Percentiles rank a stretch among this genome's conserved stretches.
Evolutionary conservation across 495 filamentous ascomycete genomes (phyloP).

Genomic region (Daldinia decipiens): DNA sequence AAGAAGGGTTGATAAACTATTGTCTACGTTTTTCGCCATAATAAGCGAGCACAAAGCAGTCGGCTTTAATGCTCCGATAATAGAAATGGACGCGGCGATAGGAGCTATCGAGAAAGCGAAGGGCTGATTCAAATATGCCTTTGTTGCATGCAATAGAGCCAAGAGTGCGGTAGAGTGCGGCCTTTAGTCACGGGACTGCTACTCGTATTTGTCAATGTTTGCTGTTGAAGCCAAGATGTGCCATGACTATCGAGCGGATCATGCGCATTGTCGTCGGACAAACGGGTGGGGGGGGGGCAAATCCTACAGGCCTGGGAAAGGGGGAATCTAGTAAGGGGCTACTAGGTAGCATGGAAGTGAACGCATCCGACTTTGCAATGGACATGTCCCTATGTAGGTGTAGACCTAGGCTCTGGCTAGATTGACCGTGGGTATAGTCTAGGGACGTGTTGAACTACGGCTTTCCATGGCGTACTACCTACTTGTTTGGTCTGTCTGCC

Average conservation of each 20-base stretch:
- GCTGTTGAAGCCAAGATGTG: not conserved
- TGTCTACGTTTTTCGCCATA: not conserved
- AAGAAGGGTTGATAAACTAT: constrained; percentile 40
- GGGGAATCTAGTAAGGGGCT: not conserved
- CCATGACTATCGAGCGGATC: not conserved
- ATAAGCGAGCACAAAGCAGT: not conserved
- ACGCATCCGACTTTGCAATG: not conserved
- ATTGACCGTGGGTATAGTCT: not conserved
- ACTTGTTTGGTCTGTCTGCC: not conserved
- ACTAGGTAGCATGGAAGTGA: not conserved
- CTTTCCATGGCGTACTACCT: not conserved
- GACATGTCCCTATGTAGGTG: not conserved
- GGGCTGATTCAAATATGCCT: not conserved
- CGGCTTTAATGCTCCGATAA: not conserved
- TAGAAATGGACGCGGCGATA: not conserved
- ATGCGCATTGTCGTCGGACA: not conserved
- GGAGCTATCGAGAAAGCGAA: too few relatives aligned
- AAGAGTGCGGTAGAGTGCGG: not conserved
- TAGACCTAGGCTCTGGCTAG: not conserved
- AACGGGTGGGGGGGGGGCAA: not conserved
- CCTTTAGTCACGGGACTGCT: not conserved
- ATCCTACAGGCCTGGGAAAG: not conserved
- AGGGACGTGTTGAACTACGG: not conserved
- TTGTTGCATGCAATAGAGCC: not conserved
- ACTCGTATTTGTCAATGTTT: not conserved